Evolutionary conservation across 345 rosid genomes (phyloP), one percentile per base, ranked within the genome.

Genomic region (Boechera stricta): DNA sequence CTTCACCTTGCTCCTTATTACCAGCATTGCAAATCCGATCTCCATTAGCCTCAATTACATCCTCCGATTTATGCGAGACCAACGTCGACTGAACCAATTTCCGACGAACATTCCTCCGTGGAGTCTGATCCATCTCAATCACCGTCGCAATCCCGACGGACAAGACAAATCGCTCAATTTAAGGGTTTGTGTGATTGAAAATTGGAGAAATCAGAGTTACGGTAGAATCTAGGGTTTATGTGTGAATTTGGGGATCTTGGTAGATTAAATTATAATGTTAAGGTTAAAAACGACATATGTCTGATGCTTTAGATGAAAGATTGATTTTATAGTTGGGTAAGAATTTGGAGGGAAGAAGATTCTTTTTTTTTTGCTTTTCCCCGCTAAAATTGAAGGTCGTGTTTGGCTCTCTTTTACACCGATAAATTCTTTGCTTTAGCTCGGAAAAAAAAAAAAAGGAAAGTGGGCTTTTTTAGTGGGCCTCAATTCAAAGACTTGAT

Each of bases 21-120:
- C 61, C 75, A 21, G 53, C 52, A 5, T 78, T 83, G 38, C 64
- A 73, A 55, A 48, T 66, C 64, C 6, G 85, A 12, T 80, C 88
- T 4, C 67, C 75, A 16, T 58, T 71, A 16, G 62, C 31, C 49
- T 85, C 86, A 15, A 56, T 73, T 49, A 77, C 87, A 6, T 72
- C 86, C 21, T 68, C 86, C 1, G 83, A 69, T 76, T 74, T 91
- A 36, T 71, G 86, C 11, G 90, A 87, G 64, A 89, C 67, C 77
- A 94, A 70, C 36, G 92, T 88, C 65, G 97, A 85, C 89, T 94
- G 98, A 35, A 94, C 86, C 80, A 91, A 66, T 59, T 86, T 84
- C 75, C 92, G 92, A 41, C 89, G 87, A 44, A 67, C 81, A 55
- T 51, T 77, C 67, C 77, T 82, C 81, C 83, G 84, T 31, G 70